A percentile compares a stretch with the other conserved stretches of the same genome.
These are phyloP conservation scores for Fusarium hostae DNA, from an alignment of 2,329 filamentous ascomycete species.

Conservation along the genomic window DNA sequence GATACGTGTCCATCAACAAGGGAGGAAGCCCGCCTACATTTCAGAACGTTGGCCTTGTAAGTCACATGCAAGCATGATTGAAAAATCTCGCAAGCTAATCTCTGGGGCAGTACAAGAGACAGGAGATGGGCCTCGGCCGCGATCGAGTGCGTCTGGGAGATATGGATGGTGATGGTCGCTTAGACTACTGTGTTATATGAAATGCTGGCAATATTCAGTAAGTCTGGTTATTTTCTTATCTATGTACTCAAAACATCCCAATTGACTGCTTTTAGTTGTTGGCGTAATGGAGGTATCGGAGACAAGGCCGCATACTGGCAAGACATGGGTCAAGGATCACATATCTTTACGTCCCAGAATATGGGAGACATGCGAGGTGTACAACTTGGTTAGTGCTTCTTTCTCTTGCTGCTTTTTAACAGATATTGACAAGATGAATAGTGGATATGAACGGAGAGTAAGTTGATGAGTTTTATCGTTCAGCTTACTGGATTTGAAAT, in stretches of 20 bases:
- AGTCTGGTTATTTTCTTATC: neutral
- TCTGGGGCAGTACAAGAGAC: neutral
- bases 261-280: neutral
- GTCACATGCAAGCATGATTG: neutral
- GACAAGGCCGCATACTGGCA: constrained; percentile 9
- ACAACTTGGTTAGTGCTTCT: constrained; percentile 1
- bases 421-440: too few species aligned
- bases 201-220: neutral
- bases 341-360: neutral
- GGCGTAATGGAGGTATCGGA: neutral
- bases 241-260: neutral
- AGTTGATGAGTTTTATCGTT: too few species aligned
- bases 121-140: constrained; percentile 1
- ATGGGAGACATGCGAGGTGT: constrained; percentile 1
- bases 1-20: constrained; percentile 4
- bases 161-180: constrained; percentile 1
- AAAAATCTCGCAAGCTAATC: neutral
- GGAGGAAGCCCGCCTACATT: neutral
- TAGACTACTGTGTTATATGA: neutral
- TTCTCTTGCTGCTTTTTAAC: too few species aligned
- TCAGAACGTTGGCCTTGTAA: neutral
- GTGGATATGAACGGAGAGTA: constrained; percentile 2
- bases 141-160: neutral
- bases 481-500: too few species aligned
- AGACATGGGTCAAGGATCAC: neutral